phyloP scores from a whole-genome alignment of 129 eudicot species.

The Artemisia tridentata region DNA sequence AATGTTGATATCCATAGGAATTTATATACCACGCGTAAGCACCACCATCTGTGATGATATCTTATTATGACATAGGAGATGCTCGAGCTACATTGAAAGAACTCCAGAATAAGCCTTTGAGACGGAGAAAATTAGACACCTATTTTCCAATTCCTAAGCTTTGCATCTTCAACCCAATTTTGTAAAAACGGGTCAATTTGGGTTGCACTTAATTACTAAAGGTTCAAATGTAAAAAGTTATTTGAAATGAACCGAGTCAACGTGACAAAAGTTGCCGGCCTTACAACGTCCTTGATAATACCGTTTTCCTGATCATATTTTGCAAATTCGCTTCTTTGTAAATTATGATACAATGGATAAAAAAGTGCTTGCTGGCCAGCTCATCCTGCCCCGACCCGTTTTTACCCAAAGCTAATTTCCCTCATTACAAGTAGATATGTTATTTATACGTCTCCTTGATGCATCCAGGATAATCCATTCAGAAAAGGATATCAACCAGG shows the following conservation, averaged over 20 bases:
- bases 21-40: conserved; percentile 85
- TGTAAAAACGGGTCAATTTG: background rate
- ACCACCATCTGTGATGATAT: conserved; percentile 96
- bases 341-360: background rate
- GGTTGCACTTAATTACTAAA: background rate
- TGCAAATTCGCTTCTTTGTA: background rate
- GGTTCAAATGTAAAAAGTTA: background rate
- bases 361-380: background rate
- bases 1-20: conserved; percentile 70
- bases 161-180: conserved; percentile 5
- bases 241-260: conserved; percentile 1
- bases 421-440: background rate
- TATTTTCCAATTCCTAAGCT: no score
- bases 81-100: no score
- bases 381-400: background rate
- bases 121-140: no score
- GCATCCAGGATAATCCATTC: conserved; percentile 85
- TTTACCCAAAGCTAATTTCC: background rate
- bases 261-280: background rate
- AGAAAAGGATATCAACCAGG: conserved; percentile 92
- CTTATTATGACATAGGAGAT: conserved; percentile 95
- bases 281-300: background rate
- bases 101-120: no score
- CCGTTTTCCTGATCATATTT: background rate
- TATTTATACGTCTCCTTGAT: conserved; percentile 5